Conservation (phyloP, 2,329 filamentous ascomycete genomes). For the Neophaeococcomyces aloes region DNA sequence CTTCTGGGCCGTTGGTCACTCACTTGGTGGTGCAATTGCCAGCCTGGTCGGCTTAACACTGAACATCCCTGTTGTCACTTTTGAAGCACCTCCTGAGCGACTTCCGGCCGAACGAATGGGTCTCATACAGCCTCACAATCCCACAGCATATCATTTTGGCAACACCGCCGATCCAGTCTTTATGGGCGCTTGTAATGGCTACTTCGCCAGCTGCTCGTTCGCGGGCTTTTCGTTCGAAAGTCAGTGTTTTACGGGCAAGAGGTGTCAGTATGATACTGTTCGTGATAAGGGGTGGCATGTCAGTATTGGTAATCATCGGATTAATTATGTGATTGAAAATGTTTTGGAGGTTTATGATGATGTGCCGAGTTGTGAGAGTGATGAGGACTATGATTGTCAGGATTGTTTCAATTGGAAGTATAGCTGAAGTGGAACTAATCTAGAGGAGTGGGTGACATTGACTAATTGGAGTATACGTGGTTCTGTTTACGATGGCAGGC, state of each 20-base stretch:
- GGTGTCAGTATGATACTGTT: conserved; percentile 18
- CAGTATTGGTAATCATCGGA: conserved; percentile 17
- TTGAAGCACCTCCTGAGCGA: conserved; percentile 15
- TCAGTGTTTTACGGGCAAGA: conserved; percentile 16
- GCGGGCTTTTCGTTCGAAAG: conserved; percentile 18
- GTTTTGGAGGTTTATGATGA: conserved; percentile 17
- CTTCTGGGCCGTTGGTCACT: conserved; percentile 18
- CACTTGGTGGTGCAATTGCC: conserved; percentile 16
- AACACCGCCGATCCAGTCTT: conserved; percentile 19
- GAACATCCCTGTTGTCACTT: conserved; percentile 14
- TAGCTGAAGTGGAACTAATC: not conserved
- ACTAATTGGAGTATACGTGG: no score
- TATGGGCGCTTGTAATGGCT: conserved; percentile 19
- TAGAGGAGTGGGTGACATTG: no score
- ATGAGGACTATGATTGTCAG: conserved; percentile 16
- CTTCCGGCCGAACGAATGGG: conserved; percentile 15
- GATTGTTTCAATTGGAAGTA: conserved; percentile 19
- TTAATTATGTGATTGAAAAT: conserved; percentile 17
- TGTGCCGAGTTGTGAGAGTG: conserved; percentile 13
- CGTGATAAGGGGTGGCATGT: conserved; percentile 16
- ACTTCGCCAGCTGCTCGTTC: conserved; percentile 12
- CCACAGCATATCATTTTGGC: conserved; percentile 14
- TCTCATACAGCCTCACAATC: conserved; percentile 7
- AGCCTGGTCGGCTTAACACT: conserved; percentile 15
- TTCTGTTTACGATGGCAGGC: no score